Conservation (phyloP, 2,329 filamentous ascomycete species). For the Colletotrichum aenigma region DNA sequence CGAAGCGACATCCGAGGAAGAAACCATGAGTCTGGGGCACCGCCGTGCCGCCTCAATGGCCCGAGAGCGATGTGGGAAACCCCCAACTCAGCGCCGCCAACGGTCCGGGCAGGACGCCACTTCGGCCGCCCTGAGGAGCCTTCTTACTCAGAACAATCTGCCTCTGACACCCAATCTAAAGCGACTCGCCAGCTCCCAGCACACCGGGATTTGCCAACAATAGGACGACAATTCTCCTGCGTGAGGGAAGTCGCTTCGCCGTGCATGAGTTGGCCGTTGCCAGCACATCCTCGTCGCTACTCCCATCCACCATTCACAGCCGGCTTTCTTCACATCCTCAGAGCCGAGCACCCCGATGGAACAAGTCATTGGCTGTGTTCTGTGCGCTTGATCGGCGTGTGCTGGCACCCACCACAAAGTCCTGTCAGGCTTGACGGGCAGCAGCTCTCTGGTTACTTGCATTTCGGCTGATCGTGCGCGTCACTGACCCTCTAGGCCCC, state of each 20-base stretch:
- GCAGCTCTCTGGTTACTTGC: neutral
- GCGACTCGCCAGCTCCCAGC: neutral
- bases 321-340: slow-evolving; percentile 15
- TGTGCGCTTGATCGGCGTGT: slow-evolving; percentile 15
- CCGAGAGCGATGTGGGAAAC: neutral
- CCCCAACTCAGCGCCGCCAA: neutral
- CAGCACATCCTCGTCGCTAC: slow-evolving; percentile 27
- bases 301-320: slow-evolving; percentile 13
- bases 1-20: neutral
- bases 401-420: slow-evolving; percentile 9
- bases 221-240: neutral
- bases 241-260: neutral
- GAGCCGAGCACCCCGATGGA: slow-evolving; percentile 4
- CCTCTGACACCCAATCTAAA: neutral
- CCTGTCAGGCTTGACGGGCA: slow-evolving; percentile 12
- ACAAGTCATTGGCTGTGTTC: slow-evolving; percentile 14
- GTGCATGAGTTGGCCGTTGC: slow-evolving; percentile 27
- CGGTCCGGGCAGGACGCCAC: neutral
- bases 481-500: neutral
- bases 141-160: neutral
- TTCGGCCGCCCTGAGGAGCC: neutral
- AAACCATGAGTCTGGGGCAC: neutral
- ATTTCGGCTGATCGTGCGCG: neutral
- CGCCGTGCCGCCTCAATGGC: neutral
- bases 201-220: neutral